These are phyloP conservation scores for Diaporthe citrichinensis DNA, from an alignment of 2,329 filamentous ascomycete species.

Conservation along the genomic window DNA sequence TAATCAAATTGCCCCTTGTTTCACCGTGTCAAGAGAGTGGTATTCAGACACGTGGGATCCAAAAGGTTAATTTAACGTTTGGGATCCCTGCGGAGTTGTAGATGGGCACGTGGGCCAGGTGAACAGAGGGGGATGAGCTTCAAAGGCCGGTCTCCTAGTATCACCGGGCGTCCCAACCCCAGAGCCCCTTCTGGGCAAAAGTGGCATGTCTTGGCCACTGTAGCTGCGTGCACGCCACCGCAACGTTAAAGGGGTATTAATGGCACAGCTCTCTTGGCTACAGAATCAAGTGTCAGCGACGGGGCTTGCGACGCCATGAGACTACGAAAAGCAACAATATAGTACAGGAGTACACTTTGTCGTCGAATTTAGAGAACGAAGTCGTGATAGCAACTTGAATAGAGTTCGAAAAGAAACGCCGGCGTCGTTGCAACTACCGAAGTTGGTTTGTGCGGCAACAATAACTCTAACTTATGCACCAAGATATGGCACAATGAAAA, in stretches of 20 bases:
- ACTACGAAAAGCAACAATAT: neutral
- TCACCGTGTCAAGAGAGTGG: neutral
- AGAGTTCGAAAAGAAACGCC: neutral
- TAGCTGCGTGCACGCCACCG: neutral
- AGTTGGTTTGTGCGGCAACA: neutral
- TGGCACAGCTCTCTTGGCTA: neutral
- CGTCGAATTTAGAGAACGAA: too few species aligned
- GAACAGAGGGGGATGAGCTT: neutral
- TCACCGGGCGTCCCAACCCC: neutral
- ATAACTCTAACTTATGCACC: neutral
- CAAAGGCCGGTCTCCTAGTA: neutral
- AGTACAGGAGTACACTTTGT: neutral
- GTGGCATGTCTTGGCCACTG: slow-evolving; percentile 1
- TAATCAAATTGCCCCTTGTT: neutral
- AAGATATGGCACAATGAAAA: neutral
- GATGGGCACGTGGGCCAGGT: neutral
- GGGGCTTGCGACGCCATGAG: neutral
- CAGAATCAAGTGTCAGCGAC: neutral
- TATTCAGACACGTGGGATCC: neutral
- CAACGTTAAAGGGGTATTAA: neutral
- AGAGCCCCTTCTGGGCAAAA: neutral
- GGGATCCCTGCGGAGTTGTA: neutral
- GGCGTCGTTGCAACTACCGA: neutral
- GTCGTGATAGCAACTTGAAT: neutral
- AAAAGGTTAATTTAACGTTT: neutral